Percentiles rank a stretch among this genome's conserved stretches.
Evolutionary conservation across 2,329 filamentous ascomycete species (phyloP).

Genomic region (Hypoxylon sp.): DNA sequence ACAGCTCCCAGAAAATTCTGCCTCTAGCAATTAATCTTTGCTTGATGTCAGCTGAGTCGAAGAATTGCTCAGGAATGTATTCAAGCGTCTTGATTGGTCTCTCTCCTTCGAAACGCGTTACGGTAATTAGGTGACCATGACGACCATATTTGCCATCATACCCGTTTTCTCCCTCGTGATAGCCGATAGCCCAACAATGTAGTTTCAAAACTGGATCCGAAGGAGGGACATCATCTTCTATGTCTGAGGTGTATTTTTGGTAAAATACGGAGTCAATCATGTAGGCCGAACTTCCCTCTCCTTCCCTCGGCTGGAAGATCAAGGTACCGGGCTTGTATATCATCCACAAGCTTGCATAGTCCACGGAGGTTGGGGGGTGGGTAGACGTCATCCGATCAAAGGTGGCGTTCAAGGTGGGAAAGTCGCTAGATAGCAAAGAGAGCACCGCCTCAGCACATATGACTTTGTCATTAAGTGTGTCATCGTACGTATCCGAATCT

Average conservation of each 20-base stretch:
- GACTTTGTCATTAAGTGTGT: neutral
- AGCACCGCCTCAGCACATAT: neutral
- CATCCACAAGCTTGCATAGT: neutral
- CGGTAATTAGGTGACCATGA: neutral
- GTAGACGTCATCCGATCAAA: conserved; percentile 1
- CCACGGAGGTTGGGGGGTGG: neutral
- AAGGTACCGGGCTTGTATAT: neutral
- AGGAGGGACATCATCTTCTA: neutral
- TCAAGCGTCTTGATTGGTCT: neutral
- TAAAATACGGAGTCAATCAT: conserved; percentile 1
- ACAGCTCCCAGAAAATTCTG: conserved; percentile 2
- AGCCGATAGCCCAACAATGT: neutral
- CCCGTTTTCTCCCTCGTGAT: neutral
- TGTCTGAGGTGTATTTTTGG: neutral
- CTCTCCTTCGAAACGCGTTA: conserved; percentile 2
- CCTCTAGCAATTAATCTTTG: neutral
- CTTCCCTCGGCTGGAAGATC: neutral
- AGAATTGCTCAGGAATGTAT: neutral
- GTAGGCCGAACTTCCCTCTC: neutral
- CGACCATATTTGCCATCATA: neutral
- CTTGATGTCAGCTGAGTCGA: neutral
- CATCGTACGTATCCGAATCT: neutral
- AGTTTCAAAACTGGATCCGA: neutral
- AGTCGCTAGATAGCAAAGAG: neutral
- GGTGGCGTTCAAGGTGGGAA: neutral